phyloP scores from a whole-genome alignment of 306 rosid species.

The Dryas octopetala region DNA sequence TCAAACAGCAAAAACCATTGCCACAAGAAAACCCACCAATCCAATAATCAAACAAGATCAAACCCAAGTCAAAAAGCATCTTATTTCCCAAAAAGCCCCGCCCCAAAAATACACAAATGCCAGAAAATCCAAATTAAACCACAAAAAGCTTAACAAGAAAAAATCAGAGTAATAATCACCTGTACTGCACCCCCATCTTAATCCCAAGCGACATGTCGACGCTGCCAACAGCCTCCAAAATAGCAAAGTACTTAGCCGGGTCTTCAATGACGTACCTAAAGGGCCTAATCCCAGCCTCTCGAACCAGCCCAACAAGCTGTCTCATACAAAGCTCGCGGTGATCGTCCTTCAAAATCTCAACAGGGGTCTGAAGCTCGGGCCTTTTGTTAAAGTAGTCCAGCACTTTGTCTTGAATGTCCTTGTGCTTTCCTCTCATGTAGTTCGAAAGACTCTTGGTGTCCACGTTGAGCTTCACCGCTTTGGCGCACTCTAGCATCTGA shows the following conservation, averaged over 20 bases:
- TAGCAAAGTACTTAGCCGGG: conserved; percentile 70
- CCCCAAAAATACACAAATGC: not conserved
- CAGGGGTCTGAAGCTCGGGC: conserved; percentile 79
- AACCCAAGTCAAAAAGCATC: not conserved
- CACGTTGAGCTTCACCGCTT: conserved; percentile 42
- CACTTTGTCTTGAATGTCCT: conserved; percentile 67
- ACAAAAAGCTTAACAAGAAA: not conserved
- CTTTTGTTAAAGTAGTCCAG: conserved; percentile 57
- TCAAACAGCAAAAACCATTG: not conserved
- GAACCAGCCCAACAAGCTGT: conserved; percentile 70
- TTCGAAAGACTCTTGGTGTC: conserved; percentile 34
- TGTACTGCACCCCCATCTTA: conserved; percentile 90
- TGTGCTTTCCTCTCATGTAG: conserved; percentile 64
- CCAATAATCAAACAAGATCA: not conserved
- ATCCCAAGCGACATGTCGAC: conserved; percentile 89
- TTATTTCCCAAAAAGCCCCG: not conserved
- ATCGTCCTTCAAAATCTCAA: conserved; percentile 68
- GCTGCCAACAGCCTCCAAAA: conserved; percentile 77
- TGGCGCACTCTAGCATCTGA: conserved; percentile 48
- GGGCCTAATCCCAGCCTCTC: conserved; percentile 73
- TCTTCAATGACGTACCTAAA: conserved; percentile 53
- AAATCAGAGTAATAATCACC: conserved; percentile 35
- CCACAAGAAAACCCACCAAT: not conserved
- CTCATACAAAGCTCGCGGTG: conserved; percentile 81
- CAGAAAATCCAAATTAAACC: not conserved